A percentile compares a stretch with the other conserved stretches of the same genome.
Conservation (phyloP, 345 rosid species). For the Murraya paniculata region DNA sequence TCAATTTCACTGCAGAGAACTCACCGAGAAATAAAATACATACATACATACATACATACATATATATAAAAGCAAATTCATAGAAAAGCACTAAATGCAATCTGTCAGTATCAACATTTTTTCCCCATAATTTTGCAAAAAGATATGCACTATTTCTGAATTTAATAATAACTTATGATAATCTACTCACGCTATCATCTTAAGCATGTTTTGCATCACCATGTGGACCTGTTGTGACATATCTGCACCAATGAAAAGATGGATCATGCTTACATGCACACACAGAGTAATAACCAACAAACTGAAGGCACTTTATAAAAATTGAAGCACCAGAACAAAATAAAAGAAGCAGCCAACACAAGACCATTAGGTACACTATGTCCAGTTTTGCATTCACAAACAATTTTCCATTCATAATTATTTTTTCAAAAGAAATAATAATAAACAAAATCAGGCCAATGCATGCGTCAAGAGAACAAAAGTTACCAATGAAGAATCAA, state of each 20-base stretch:
- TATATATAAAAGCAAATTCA: background rate
- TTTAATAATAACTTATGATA: background rate
- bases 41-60: too few species aligned
- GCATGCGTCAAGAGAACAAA: background rate
- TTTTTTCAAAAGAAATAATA: background rate
- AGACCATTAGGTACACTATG: background rate
- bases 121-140: background rate
- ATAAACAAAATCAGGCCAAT: background rate
- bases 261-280: background rate
- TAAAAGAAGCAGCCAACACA: background rate
- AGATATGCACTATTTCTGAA: background rate
- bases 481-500: background rate
- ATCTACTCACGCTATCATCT: slow-evolving; percentile 66
- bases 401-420: background rate
- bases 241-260: slow-evolving; percentile 41
- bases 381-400: background rate
- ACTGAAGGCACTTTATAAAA: background rate
- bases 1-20: slow-evolving; percentile 66
- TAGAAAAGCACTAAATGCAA: background rate
- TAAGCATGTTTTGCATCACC: slow-evolving; percentile 81
- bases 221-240: slow-evolving; percentile 76
- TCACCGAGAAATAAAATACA: slow-evolving; percentile 16
- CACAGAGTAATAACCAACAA: background rate
- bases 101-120: background rate
- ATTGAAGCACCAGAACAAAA: background rate